These are phyloP conservation scores for Trichoderma sp. DNA, from an alignment of 2,329 filamentous ascomycete species.

Conservation along the genomic window DNA sequence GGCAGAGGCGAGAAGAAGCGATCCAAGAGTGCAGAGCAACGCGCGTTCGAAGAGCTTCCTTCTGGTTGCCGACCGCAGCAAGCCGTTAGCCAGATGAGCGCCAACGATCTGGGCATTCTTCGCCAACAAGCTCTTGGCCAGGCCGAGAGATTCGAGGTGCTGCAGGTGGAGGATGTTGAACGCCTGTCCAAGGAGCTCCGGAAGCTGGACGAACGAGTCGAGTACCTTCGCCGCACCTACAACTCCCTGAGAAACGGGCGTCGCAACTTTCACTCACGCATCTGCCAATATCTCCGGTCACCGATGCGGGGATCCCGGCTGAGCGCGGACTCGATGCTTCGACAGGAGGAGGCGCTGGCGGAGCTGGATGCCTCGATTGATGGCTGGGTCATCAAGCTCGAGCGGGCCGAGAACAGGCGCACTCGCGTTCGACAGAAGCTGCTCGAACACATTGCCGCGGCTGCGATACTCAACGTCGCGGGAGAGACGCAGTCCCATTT, in stretches of 20 bases:
- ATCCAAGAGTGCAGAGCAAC: constrained; percentile 55
- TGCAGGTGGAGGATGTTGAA: constrained; percentile 64
- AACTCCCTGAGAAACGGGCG: constrained; percentile 73
- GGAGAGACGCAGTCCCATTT: constrained; percentile 10
- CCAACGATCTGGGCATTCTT: constrained; percentile 53
- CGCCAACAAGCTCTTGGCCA: constrained; percentile 65
- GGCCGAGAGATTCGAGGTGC: constrained; percentile 65
- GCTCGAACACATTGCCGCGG: constrained; percentile 77
- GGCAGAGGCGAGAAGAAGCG: constrained; percentile 49
- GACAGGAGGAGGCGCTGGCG: constrained; percentile 76
- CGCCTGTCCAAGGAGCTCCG: constrained; percentile 72
- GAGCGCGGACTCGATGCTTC: constrained; percentile 72
- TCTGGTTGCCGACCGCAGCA: constrained; percentile 58
- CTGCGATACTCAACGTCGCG: constrained; percentile 54
- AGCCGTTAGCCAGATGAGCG: constrained; percentile 51
- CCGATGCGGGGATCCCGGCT: constrained; percentile 67
- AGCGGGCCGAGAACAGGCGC: constrained; percentile 76
- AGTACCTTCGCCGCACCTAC: constrained; percentile 77
- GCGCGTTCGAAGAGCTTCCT: constrained; percentile 63
- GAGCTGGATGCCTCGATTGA: constrained; percentile 79
- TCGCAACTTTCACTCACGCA: constrained; percentile 73
- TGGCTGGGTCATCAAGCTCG: constrained; percentile 79
- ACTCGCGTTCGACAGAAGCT: constrained; percentile 77
- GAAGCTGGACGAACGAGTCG: constrained; percentile 74
- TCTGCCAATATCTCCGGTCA: constrained; percentile 75